Evolutionary conservation across 257 asterid species (phyloP).

Genomic region (Lantana camara): DNA sequence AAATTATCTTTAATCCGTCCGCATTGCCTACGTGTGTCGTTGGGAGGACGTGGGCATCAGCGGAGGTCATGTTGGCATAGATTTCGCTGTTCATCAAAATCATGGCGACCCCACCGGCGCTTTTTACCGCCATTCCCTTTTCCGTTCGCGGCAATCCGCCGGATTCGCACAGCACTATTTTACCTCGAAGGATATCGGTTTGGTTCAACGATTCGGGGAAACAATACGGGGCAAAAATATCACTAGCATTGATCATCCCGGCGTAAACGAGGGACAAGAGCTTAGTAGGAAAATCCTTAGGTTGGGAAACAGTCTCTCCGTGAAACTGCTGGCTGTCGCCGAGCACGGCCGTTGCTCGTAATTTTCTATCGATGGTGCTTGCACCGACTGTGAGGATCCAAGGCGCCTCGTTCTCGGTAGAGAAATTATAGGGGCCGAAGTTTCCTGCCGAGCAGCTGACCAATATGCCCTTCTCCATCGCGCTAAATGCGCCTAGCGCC

Average conservation of each 20-base stretch:
- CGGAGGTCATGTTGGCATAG: background rate
- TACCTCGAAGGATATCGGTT: constrained; percentile 25
- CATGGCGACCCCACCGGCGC: constrained; percentile 33
- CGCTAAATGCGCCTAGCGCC: constrained; percentile 35
- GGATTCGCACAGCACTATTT: constrained; percentile 34
- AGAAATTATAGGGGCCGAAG: constrained; percentile 8
- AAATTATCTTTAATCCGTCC: constrained; percentile 21
- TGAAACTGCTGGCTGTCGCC: constrained; percentile 17
- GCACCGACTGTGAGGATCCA: constrained; percentile 47
- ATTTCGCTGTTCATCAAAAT: constrained; percentile 13
- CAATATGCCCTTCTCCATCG: constrained; percentile 30
- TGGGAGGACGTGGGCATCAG: constrained; percentile 25
- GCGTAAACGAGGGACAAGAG: constrained; percentile 26
- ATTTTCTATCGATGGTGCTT: constrained; percentile 29
- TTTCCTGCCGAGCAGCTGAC: constrained; percentile 39
- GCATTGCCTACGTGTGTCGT: constrained; percentile 12
- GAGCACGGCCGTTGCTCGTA: constrained; percentile 23
- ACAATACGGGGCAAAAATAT: background rate
- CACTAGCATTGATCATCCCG: constrained; percentile 1
- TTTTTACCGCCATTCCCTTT: constrained; percentile 18
- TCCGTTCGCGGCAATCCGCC: background rate
- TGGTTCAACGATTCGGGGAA: constrained; percentile 7
- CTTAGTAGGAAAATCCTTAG: background rate
- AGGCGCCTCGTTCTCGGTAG: constrained; percentile 27
- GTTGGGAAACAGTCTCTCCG: constrained; percentile 15